A percentile compares a stretch with the other conserved stretches of the same genome.
These are phyloP conservation scores for Dioscorea alata DNA, from an alignment of 106 monocot species.

Conservation along the genomic window DNA sequence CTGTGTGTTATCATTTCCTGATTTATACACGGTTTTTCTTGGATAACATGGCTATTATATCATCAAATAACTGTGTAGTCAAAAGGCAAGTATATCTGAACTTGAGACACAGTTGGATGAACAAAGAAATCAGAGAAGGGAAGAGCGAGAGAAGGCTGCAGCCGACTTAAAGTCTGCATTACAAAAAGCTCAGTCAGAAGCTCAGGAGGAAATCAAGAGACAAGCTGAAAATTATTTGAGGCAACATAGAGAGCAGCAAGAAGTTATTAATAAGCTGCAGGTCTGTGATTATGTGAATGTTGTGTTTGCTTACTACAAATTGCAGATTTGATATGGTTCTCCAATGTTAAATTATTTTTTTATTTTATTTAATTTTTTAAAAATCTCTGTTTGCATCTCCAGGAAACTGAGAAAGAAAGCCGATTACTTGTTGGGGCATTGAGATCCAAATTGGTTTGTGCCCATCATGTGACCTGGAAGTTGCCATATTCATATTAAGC, in stretches of 20 bases:
- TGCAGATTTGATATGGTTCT: no score
- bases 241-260: constrained; percentile 79
- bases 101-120: constrained; percentile 76
- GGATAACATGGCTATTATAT: constrained; percentile 3
- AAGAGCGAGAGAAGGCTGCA: constrained; percentile 76
- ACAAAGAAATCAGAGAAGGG: constrained; percentile 82
- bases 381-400: background rate
- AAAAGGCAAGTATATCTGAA: constrained; percentile 74
- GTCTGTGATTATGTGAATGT: constrained; percentile 19
- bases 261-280: constrained; percentile 84
- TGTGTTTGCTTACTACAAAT: background rate
- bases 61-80: constrained; percentile 34
- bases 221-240: constrained; percentile 52
- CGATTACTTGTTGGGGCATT: constrained; percentile 70
- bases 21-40: background rate
- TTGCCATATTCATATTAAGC: no score
- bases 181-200: constrained; percentile 67
- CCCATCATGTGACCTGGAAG: no score
- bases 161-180: constrained; percentile 74
- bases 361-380: background rate
- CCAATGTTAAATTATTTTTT: background rate
- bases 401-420: constrained; percentile 88
- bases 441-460: constrained; percentile 77
- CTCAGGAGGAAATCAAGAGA: constrained; percentile 80
- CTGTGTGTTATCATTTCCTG: background rate